Base-by-base conservation (phyloP, 176 grass and related monocot species). In the Zea luxurians region DNA sequence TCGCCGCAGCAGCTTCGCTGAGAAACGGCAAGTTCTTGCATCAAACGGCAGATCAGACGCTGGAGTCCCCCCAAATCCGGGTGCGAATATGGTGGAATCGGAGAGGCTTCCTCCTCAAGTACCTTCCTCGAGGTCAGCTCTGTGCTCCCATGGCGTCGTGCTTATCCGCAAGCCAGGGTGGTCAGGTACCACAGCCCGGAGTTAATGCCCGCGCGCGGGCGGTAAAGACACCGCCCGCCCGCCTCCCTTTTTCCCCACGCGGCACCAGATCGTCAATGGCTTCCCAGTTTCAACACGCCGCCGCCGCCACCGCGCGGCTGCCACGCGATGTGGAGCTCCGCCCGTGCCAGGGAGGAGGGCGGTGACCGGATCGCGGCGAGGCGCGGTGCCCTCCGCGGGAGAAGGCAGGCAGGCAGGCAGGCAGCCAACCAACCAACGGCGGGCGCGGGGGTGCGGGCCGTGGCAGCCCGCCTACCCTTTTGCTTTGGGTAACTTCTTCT, bases 51-150 rank as follows among this genome's bases (percentile, higher is more conserved):
- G 49, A 73, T 65, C 79, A 87, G 71, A 61, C 7, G 82, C 64
- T 1, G 55, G 40, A 45, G 17, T 10, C 17, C 6, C 6, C 60
- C 63, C 13, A 77, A 84, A 66, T 59, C 41, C 27, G 71, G 15
- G 48, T 2, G n/a, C 38, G 18, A 70, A 58, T 57, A 6, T 13
- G 13, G 27, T 63, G 46, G 83, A 78, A 20, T 45, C 13, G 6
- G 6, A 66, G 52, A 42, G 48, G 34, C 10, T 48, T 13, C 21
- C 64, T 63, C 59, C 6, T 70, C 48, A 6, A 42, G 10, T 66
- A 83, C 91, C 91, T 88, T 80, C 38, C 63, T 3, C 35, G 48
- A 75, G 62, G 82, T 93, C 79, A 90, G 77, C 77, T 42, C 54
- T 54, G 72, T 66, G 74, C 78, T 73, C 78, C 81, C 84, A 85